Conservation (phyloP, 1,139 yeast genomes). For the Saccharomyces uvarum region DNA sequence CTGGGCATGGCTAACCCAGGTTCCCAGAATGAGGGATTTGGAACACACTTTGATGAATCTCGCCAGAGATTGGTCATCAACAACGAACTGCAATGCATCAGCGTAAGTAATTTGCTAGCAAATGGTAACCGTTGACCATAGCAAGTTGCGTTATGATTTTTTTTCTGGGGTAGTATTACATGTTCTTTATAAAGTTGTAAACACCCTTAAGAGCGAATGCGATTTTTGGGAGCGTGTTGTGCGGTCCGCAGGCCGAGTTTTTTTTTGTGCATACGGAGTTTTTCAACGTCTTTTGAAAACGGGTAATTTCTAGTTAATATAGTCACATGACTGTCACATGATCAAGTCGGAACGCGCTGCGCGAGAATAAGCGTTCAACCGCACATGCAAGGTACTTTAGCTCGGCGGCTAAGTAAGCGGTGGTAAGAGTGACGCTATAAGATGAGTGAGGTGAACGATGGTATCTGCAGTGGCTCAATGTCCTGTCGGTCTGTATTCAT, state of each 20-base stretch:
- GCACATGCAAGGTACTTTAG: not conserved
- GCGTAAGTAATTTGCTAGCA: conserved; percentile 3
- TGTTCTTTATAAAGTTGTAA: not conserved
- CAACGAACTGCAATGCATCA: conserved; percentile 17
- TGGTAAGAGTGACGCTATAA: too few species aligned
- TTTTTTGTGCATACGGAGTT: not conserved
- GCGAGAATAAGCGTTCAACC: not conserved
- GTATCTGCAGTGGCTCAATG: too few species aligned
- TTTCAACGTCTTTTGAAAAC: not conserved
- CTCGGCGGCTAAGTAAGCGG: not conserved
- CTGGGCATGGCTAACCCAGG: conserved; percentile 28
- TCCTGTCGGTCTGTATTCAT: too few species aligned
- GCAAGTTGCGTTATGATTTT: not conserved
- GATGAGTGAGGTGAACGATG: too few species aligned
- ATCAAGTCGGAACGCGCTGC: not conserved
- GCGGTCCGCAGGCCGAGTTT: not conserved
- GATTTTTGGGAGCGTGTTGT: not conserved
- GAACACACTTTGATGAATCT: conserved; percentile 15
- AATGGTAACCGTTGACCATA: not conserved
- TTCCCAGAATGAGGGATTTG: conserved; percentile 7
- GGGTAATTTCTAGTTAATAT: not conserved
- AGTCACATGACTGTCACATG: not conserved
- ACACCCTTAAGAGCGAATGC: not conserved
- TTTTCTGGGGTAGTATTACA: not conserved
- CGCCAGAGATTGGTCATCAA: conserved; percentile 16